A percentile compares a stretch with the other conserved stretches of the same genome.
These are phyloP conservation scores for Diplodia seriata DNA, from an alignment of 2,329 filamentous ascomycete genomes.

Conservation along the genomic window DNA sequence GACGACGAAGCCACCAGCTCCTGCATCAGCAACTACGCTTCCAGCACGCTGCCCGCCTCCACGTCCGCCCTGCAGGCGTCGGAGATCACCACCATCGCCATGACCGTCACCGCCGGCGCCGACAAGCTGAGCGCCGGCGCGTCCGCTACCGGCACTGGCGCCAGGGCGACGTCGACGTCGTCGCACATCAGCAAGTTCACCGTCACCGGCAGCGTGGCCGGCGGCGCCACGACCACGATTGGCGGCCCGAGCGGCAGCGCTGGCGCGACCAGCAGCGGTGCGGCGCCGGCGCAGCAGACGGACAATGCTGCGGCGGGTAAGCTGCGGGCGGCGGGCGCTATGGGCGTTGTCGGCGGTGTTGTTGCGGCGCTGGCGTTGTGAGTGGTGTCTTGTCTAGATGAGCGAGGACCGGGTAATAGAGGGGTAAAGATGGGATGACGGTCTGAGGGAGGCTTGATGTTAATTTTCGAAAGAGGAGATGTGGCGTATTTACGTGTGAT, in stretches of 20 bases:
- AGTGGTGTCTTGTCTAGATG: background rate
- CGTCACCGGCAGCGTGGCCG: background rate
- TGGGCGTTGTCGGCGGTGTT: background rate
- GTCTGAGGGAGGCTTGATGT: background rate
- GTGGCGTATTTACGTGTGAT: background rate
- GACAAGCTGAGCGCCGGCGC: conserved; percentile 24
- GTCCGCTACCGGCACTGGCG: background rate
- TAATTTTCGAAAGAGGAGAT: background rate
- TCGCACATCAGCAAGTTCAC: conserved; percentile 3
- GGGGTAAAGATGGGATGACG: background rate
- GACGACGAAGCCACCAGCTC: conserved; percentile 2
- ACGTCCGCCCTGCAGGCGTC: background rate
- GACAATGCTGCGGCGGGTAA: background rate
- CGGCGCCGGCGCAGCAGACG: background rate
- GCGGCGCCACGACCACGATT: conserved; percentile 5
- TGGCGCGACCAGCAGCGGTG: background rate
- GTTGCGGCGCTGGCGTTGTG: conserved; percentile 24
- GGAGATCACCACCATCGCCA: conserved; percentile 6
- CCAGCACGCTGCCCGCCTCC: background rate
- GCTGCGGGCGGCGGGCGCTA: background rate
- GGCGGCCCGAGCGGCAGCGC: background rate
- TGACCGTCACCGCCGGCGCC: conserved; percentile 22
- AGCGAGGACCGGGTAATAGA: too few relatives aligned
- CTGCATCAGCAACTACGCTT: conserved; percentile 8
- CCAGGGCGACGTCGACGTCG: background rate